These are phyloP conservation scores for Chrysoporthe cubensis DNA, from an alignment of 2,329 filamentous ascomycete genomes.

Conservation along the genomic window DNA sequence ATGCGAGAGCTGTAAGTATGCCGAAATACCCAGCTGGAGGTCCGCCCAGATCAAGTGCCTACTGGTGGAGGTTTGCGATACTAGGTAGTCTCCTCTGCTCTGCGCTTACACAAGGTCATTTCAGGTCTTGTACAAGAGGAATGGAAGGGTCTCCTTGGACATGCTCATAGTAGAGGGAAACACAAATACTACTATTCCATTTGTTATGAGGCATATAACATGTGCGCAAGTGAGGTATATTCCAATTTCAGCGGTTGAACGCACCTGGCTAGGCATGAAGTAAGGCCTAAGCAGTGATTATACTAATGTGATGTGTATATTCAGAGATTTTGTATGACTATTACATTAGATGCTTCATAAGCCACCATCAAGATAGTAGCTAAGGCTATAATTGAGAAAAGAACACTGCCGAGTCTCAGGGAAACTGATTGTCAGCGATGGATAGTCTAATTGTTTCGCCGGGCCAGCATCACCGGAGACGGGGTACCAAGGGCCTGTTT, in stretches of 20 bases:
- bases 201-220: too few relatives aligned
- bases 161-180: too few relatives aligned
- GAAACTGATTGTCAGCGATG: slow-evolving; percentile 18
- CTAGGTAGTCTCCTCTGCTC: background rate
- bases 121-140: too few relatives aligned
- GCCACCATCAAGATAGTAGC: slow-evolving; percentile 23
- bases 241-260: too few relatives aligned
- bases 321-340: background rate
- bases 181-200: too few relatives aligned
- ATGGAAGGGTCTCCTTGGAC: too few relatives aligned
- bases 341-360: background rate
- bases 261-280: too few relatives aligned
- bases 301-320: background rate
- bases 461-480: slow-evolving; percentile 14
- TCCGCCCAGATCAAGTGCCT: background rate
- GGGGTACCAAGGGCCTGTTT: slow-evolving; percentile 22
- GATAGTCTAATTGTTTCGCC: slow-evolving; percentile 23
- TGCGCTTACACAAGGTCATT: too few relatives aligned
- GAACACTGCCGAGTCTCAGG: slow-evolving; percentile 18
- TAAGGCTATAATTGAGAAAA: slow-evolving; percentile 23
- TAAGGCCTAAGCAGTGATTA: too few relatives aligned
- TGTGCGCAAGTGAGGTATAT: too few relatives aligned
- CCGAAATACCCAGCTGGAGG: background rate
- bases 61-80: background rate
- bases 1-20: background rate